A percentile compares a stretch with the other conserved stretches of the same genome.
phyloP scores from a whole-genome alignment of 2,329 filamentous ascomycete species.

The Metarhizium guizhouense region DNA sequence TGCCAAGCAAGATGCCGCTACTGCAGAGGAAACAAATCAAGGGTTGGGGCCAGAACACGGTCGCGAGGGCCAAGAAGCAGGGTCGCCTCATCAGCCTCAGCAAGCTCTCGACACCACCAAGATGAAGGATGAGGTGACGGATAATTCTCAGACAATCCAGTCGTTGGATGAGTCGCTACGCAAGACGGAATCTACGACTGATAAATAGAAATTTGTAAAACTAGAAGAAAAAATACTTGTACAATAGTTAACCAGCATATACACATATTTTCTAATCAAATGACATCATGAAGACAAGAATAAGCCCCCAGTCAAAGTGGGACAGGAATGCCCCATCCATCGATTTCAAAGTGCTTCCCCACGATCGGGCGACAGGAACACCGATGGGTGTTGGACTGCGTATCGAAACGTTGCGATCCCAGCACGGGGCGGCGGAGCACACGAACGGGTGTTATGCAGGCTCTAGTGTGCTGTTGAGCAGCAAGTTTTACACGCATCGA shows the following conservation, averaged over 20 bases:
- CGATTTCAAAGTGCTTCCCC: neutral
- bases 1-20: neutral
- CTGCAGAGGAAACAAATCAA: neutral
- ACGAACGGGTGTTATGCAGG: too few species aligned
- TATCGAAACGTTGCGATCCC: too few species aligned
- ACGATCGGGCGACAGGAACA: too few species aligned
- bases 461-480: too few species aligned
- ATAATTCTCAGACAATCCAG: neutral
- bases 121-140: neutral
- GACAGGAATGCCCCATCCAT: neutral
- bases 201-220: neutral
- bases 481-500: too few species aligned
- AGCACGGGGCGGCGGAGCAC: too few species aligned
- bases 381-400: neutral
- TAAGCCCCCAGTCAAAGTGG: neutral
- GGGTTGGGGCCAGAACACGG: neutral
- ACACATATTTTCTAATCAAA: neutral
- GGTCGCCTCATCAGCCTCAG: neutral
- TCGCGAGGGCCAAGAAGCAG: neutral
- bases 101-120: neutral
- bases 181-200: neutral
- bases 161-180: neutral
- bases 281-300: neutral
- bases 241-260: neutral
- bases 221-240: neutral